These are phyloP conservation scores for Blastocystis sp. DNA, from an alignment of 352 stramenopile genomes.

Conservation along the genomic window DNA sequence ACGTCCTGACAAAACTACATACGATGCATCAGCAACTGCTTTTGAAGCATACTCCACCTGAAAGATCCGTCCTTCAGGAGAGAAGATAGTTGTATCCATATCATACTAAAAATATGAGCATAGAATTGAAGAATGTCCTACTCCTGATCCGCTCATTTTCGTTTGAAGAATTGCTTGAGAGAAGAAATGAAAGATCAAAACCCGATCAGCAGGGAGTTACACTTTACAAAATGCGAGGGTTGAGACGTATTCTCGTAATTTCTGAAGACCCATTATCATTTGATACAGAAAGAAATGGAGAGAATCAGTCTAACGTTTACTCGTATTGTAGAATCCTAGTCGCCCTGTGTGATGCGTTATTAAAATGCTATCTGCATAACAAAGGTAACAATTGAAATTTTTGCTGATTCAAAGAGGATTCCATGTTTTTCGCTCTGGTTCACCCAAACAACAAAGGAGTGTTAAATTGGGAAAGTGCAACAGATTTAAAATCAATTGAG, in stretches of 20 bases:
- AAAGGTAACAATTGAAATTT: neutral
- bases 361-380: neutral
- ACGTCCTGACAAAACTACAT: neutral
- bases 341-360: neutral
- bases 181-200: slow-evolving; percentile 7
- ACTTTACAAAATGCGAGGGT: neutral
- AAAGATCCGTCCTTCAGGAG: slow-evolving; percentile 61
- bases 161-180: neutral
- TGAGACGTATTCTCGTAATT: neutral
- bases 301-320: neutral
- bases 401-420: neutral
- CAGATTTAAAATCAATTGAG: neutral
- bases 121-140: neutral
- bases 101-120: slow-evolving; percentile 59
- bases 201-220: slow-evolving; percentile 13
- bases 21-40: slow-evolving; percentile 53
- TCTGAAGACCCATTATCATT: neutral
- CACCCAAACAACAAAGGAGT: neutral
- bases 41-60: slow-evolving; percentile 63
- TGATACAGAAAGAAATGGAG: neutral
- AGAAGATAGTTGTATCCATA: slow-evolving; percentile 63
- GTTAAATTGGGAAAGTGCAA: neutral
- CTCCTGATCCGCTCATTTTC: slow-evolving; percentile 62
- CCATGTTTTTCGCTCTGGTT: neutral
- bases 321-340: neutral